These are phyloP conservation scores for Boletus speciosus DNA, from an alignment of 768 basidiomycete species.

Conservation along the genomic window DNA sequence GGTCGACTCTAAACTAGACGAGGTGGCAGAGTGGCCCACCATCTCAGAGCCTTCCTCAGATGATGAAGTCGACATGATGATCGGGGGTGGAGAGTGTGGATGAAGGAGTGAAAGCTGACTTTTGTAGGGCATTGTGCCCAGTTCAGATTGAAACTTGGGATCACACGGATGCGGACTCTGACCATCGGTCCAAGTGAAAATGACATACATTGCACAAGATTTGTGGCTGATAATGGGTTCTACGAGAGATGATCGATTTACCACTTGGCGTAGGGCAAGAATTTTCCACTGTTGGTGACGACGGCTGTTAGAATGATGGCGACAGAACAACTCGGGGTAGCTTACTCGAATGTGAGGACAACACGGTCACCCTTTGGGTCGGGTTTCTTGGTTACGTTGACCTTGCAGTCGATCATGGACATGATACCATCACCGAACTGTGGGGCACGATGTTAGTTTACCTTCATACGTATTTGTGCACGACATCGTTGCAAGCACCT, in stretches of 20 bases:
- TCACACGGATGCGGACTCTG: not conserved
- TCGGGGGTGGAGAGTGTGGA: not conserved
- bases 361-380: conserved; percentile 81
- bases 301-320: not conserved
- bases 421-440: conserved; percentile 87
- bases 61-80: conserved; percentile 9
- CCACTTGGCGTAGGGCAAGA: conserved; percentile 72
- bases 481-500: conserved; percentile 36
- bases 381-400: conserved; percentile 62
- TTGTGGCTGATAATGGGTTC: not conserved
- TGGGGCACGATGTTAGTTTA: not conserved
- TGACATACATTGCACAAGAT: not conserved
- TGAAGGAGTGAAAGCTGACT: conserved; percentile 1
- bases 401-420: conserved; percentile 84
- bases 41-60: conserved; percentile 9
- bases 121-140: conserved; percentile 3
- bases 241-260: conserved; percentile 26
- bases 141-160: conserved; percentile 14
- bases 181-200: conserved; percentile 2
- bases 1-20: conserved; percentile 13
- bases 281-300: conserved; percentile 57
- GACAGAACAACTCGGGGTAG: conserved; percentile 2
- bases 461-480: not conserved
- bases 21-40: not conserved
- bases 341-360: conserved; percentile 76